These are phyloP conservation scores for Chlorella sp. DNA, from an alignment of 139 green algal species.

Conservation along the genomic window DNA sequence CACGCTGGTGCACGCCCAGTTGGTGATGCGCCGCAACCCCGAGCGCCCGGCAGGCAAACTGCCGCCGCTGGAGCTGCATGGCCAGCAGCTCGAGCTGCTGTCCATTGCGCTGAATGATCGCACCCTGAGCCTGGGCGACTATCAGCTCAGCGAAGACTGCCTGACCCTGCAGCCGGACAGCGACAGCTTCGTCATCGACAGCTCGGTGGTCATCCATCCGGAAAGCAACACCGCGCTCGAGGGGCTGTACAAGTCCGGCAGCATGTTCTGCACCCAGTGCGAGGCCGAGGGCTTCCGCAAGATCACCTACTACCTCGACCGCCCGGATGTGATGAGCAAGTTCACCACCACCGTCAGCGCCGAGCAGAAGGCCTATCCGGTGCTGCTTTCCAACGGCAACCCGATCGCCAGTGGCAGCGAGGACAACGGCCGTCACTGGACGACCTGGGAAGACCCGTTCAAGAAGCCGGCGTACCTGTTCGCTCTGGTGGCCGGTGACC, in stretches of 20 bases:
- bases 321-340: conserved; percentile 82
- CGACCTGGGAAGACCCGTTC: conserved; percentile 93
- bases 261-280: conserved; percentile 99
- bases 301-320: conserved; percentile 98
- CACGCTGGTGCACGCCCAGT: too few relatives aligned
- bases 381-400: conserved; percentile 99
- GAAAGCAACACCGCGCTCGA: conserved; percentile 94
- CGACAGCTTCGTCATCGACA: too few relatives aligned
- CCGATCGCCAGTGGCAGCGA: conserved; percentile 84
- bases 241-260: conserved; percentile 94
- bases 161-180: too few relatives aligned
- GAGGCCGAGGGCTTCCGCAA: conserved; percentile 98
- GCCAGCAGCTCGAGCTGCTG: too few relatives aligned
- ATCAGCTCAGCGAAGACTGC: too few relatives aligned
- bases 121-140: too few relatives aligned
- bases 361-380: conserved; percentile 90
- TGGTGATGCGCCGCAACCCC: too few relatives aligned
- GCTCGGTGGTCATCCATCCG: too few relatives aligned
- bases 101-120: too few relatives aligned
- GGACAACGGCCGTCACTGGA: conserved; percentile 70
- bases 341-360: conserved; percentile 93
- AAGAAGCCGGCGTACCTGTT: conserved; percentile 99
- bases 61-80: too few relatives aligned
- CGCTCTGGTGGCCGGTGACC: conserved; percentile 95
- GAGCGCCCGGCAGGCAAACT: too few relatives aligned